phyloP scores from a whole-genome alignment of 305 asterid species.

The Withania somnifera region DNA sequence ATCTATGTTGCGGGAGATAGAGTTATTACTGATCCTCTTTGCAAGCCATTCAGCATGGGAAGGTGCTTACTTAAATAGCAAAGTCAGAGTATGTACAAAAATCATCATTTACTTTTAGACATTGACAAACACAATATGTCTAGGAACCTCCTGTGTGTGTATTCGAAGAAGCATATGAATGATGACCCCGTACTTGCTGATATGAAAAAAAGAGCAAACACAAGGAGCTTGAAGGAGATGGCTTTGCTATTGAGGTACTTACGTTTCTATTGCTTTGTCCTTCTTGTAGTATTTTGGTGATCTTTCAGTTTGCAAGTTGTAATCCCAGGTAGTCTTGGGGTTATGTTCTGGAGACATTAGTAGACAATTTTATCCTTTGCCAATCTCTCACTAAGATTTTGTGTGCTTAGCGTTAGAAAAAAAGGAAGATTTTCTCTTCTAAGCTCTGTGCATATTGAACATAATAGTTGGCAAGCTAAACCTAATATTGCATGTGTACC shows the following conservation, averaged over 20 bases:
- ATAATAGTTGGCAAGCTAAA: not conserved
- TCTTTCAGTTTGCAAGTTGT: not conserved
- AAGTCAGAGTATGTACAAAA: slow-evolving; percentile 5
- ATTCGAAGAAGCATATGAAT: slow-evolving; percentile 85
- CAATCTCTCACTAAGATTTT: not conserved
- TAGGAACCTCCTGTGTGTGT: slow-evolving; percentile 92
- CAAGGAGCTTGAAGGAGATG: slow-evolving; percentile 92
- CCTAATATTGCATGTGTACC: not conserved
- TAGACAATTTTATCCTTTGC: not conserved
- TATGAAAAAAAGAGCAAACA: slow-evolving; percentile 82
- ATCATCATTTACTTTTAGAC: slow-evolving; percentile 5
- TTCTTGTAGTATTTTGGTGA: slow-evolving; percentile 1
- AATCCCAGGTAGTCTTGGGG: not conserved
- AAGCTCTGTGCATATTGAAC: not conserved
- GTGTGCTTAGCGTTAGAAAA: not conserved
- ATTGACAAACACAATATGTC: slow-evolving; percentile 5
- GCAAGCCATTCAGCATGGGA: slow-evolving; percentile 99
- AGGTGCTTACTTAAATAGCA: slow-evolving; percentile 36
- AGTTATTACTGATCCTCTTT: slow-evolving; percentile 89
- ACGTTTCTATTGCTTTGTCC: not conserved
- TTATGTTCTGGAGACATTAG: not conserved
- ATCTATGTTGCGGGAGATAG: slow-evolving; percentile 92
- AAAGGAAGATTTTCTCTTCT: not conserved
- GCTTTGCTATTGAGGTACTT: slow-evolving; percentile 77
- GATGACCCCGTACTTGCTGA: slow-evolving; percentile 78